Percentiles rank a stretch among this genome's conserved stretches.
phyloP scores from a whole-genome alignment of 2,329 filamentous ascomycete genomes.

The Fusarium tjaetaba region DNA sequence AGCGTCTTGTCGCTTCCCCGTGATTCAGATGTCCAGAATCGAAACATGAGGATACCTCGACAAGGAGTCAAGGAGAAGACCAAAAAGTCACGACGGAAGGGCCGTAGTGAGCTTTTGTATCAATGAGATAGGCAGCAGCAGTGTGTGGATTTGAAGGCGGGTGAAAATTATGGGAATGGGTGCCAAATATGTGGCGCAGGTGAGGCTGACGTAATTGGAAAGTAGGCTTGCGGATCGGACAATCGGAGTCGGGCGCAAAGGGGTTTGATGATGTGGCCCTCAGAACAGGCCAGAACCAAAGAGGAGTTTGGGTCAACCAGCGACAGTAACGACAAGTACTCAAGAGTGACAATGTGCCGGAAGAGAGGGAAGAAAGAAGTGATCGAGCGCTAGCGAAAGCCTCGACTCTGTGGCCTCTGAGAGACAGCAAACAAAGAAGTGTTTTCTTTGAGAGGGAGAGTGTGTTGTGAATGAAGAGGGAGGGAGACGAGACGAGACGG shows the following conservation, averaged over 20 bases:
- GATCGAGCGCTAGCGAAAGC: slow-evolving; percentile 62
- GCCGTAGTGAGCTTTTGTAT: slow-evolving; percentile 27
- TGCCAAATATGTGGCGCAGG: slow-evolving; percentile 29
- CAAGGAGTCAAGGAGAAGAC: slow-evolving; percentile 32
- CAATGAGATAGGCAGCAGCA: slow-evolving; percentile 34
- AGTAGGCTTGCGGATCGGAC: slow-evolving; percentile 34
- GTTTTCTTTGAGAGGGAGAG: slow-evolving; percentile 38
- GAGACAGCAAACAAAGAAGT: slow-evolving; percentile 31
- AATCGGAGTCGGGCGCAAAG: slow-evolving; percentile 44
- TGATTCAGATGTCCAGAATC: slow-evolving; percentile 68
- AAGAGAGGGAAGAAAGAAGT: slow-evolving; percentile 35
- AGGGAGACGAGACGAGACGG: slow-evolving; percentile 39
- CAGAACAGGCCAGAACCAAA: slow-evolving; percentile 42
- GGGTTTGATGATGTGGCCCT: slow-evolving; percentile 49
- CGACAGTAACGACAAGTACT: slow-evolving; percentile 38
- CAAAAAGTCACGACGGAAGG: slow-evolving; percentile 29
- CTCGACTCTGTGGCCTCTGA: slow-evolving; percentile 48
- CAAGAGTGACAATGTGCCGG: slow-evolving; percentile 29
- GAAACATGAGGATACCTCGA: slow-evolving; percentile 66
- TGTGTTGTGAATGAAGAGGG: slow-evolving; percentile 35
- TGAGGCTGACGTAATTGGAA: slow-evolving; percentile 49
- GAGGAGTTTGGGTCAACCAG: slow-evolving; percentile 38
- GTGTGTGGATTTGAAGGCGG: slow-evolving; percentile 10
- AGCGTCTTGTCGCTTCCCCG: slow-evolving; percentile 65
- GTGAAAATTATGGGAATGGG: slow-evolving; percentile 17